Base-by-base conservation (phyloP, 495 filamentous ascomycete species). In the Ascobolus immersus region DNA sequence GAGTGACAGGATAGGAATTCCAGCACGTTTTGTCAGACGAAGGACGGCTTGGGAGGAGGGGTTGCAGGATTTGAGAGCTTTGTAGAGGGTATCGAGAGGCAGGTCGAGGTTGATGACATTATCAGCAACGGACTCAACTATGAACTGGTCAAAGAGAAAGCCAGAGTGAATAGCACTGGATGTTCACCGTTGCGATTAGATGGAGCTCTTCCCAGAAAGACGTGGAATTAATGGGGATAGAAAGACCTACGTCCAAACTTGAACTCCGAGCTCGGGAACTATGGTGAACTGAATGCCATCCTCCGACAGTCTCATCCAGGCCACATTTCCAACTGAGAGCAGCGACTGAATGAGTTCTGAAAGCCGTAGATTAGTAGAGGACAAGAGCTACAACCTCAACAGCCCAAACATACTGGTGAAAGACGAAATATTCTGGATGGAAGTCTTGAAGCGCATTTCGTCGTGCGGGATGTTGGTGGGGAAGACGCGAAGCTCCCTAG, bases 41-140 rank as follows among this genome's bases (percentile, higher is more conserved):
- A 94, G 65, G 28, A 71, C 72, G 32, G 81, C 75, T 11, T 74
- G 69, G 35, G 67, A 66, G 25, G 77, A 75, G 39, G 69, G 63
- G 17, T 71, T 56, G 34, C 81, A 80, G 22, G 80, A 90, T 42
- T 74, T 76, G 28, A 96, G 69, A 2, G 89, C 84, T 32, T 77
- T 74, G 39, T 75, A 70, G 17, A 96, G 67, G 12, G 72, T 65
- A 6, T 58, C 56, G 28, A 96, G 64, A 28, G 89, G 80, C 10
- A 94, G 66, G 56, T 93, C 81, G 37, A 96, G 76, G 57, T 94
- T 93, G 53, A 94, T 90, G 29, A 77, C 70, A 48, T 86, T 81
- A 52, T 64, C 67, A 39, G 70, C 71, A 42, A 73, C 77, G 43
- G 80, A 86, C 52, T 90, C 71, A 42, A 94, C 64, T 39, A 63